Conservation (phyloP, 1,284 basidiomycete genomes). For the Sanghuangporus weigelae region DNA sequence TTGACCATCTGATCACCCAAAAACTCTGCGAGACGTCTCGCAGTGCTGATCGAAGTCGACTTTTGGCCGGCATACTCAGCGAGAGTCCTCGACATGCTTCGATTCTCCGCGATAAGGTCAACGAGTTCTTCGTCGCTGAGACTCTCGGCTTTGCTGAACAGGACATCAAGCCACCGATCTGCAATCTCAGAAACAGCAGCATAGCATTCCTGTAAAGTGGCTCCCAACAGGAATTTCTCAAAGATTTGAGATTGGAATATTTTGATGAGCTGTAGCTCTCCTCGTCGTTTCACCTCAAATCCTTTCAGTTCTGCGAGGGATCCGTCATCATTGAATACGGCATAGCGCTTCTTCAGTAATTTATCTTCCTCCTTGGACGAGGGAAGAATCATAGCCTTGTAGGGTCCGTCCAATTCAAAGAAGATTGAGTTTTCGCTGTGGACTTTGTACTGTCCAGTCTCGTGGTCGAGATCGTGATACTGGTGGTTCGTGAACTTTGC, state of each 20-base stretch:
- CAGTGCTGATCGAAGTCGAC: conserved; percentile 97
- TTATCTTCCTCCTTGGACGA: conserved; percentile 99
- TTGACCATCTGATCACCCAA: conserved; percentile 99
- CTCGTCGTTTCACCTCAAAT: conserved; percentile 98
- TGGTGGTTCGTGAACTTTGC: conserved; percentile 96
- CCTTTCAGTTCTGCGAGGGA: conserved; percentile 97
- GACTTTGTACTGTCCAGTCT: conserved; percentile 80
- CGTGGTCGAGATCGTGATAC: conserved; percentile 89
- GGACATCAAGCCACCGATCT: conserved; percentile 96
- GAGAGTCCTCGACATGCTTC: conserved; percentile 96
- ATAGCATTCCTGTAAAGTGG: conserved; percentile 94
- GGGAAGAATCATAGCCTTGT: conserved; percentile 98
- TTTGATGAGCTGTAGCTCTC: conserved; percentile 98
- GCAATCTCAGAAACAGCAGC: conserved; percentile 91
- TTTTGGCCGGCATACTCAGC: conserved; percentile 97
- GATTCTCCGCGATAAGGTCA: conserved; percentile 97
- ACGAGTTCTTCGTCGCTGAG: conserved; percentile 91
- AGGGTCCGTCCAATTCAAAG: conserved; percentile 98
- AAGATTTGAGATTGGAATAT: conserved; percentile 99
- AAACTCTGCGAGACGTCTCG: conserved; percentile 93
- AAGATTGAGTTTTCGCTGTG: conserved; percentile 99
- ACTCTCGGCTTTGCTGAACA: conserved; percentile 82
- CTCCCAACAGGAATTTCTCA: conserved; percentile 92
- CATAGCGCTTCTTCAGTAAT: conserved; percentile 97
- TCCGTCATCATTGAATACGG: conserved; percentile 99